Evolutionary conservation across 192 early-diverging fungal genomes (phyloP).

Genomic region (Gonapodya sp.): DNA sequence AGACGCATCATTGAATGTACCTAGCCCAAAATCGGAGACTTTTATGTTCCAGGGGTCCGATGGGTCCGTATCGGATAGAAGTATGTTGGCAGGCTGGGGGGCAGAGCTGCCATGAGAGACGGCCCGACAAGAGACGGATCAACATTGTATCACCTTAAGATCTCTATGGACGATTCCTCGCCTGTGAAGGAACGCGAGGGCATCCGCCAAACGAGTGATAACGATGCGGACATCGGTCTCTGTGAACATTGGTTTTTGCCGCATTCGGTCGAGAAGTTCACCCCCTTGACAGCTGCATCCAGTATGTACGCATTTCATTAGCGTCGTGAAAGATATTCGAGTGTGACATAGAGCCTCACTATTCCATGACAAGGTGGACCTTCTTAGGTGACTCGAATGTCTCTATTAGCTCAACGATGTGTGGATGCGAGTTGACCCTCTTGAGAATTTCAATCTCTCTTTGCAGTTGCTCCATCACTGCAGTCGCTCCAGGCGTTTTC

Average conservation of each 20-base stretch:
- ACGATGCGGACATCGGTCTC: conserved; percentile 16
- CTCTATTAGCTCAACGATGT: conserved; percentile 32
- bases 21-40: conserved; percentile 37
- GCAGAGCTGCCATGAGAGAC: conserved; percentile 7
- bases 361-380: conserved; percentile 41
- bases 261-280: conserved; percentile 19
- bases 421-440: conserved; percentile 23
- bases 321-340: neutral
- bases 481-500: conserved; percentile 26
- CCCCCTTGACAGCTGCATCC: conserved; percentile 19
- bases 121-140: neutral
- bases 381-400: conserved; percentile 39
- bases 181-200: conserved; percentile 21
- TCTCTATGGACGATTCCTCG: conserved; percentile 22
- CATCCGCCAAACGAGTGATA: conserved; percentile 17
- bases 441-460: conserved; percentile 44
- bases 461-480: conserved; percentile 32
- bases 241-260: neutral
- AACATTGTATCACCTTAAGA: conserved; percentile 13
- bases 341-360: conserved; percentile 16
- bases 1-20: conserved; percentile 27
- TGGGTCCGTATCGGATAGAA: conserved; percentile 23
- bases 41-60: conserved; percentile 33
- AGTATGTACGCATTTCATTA: neutral
- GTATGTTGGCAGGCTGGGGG: conserved; percentile 25